Conservation (phyloP, 164 flowering plant species). For the Aristolochia californica region DNA sequence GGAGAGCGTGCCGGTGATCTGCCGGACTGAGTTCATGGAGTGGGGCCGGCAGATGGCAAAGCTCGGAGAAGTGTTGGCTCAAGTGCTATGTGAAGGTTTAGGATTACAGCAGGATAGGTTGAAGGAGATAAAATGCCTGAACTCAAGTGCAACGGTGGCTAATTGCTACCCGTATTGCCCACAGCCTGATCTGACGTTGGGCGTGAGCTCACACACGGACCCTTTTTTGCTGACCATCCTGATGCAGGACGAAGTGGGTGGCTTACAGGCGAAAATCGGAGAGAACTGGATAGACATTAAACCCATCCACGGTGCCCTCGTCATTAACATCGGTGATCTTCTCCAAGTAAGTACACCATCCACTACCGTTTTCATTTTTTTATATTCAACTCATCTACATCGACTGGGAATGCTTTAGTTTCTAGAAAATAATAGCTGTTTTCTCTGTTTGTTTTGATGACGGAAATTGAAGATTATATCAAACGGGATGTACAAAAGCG, state of each 20-base stretch:
- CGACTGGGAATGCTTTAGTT: too few species aligned
- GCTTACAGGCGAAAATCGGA: conserved; percentile 46
- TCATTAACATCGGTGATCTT: conserved; percentile 51
- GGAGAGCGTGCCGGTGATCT: conserved; percentile 10
- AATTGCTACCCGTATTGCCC: conserved; percentile 76
- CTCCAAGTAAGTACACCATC: conserved; percentile 50
- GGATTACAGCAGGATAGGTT: conserved; percentile 32
- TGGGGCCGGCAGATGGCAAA: conserved; percentile 26
- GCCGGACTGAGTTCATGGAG: conserved; percentile 28
- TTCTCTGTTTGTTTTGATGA: background rate
- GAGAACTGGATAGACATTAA: conserved; percentile 53
- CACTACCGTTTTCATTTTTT: background rate
- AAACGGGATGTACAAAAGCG: conserved; percentile 15
- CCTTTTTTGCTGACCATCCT: conserved; percentile 52
- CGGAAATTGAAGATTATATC: conserved; percentile 11
- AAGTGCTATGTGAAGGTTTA: conserved; percentile 40
- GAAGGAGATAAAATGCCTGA: conserved; percentile 32
- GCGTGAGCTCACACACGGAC: conserved; percentile 54
- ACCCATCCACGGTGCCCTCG: conserved; percentile 49
- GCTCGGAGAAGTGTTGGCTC: conserved; percentile 40
- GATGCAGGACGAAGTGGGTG: conserved; percentile 46
- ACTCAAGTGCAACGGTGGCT: conserved; percentile 28
- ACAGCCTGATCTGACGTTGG: conserved; percentile 57
- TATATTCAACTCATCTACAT: too few species aligned
- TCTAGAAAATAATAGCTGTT: background rate